These are phyloP conservation scores for Recurvomyces mirabilis DNA, from an alignment of 495 filamentous ascomycete genomes.

Conservation along the genomic window DNA sequence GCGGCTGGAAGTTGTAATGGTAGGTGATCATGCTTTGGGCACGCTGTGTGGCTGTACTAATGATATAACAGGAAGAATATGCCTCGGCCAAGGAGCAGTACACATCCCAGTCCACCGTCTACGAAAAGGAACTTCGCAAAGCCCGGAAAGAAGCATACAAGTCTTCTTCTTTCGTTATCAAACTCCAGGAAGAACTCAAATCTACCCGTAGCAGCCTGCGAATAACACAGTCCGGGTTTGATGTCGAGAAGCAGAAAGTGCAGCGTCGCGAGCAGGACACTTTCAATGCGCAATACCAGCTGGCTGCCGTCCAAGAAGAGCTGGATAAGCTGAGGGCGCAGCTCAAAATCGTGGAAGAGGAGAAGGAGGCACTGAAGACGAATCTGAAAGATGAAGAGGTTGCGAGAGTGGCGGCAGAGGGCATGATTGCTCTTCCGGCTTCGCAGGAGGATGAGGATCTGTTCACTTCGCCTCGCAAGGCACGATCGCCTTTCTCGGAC, in stretches of 20 bases:
- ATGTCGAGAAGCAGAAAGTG: constrained; percentile 35
- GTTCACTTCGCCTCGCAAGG: constrained; percentile 26
- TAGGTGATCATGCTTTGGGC: constrained; percentile 36
- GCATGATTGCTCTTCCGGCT: constrained; percentile 46
- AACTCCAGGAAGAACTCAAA: constrained; percentile 75
- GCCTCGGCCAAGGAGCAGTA: constrained; percentile 64
- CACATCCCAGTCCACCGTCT: constrained; percentile 57
- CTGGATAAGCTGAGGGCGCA: constrained; percentile 52
- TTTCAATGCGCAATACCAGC: constrained; percentile 60
- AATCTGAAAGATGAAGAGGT: constrained; percentile 50
- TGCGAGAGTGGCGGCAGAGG: constrained; percentile 52
- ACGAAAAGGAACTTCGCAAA: constrained; percentile 74
- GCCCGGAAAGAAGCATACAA: constrained; percentile 81
- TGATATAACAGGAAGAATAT: constrained; percentile 77
- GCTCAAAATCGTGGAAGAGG: constrained; percentile 55
- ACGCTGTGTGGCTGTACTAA: no score
- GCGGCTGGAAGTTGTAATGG: constrained; percentile 64
- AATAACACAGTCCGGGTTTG: constrained; percentile 42
- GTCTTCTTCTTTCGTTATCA: constrained; percentile 61
- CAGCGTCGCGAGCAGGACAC: constrained; percentile 59
- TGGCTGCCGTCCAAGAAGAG: constrained; percentile 66
- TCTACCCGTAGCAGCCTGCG: constrained; percentile 45
- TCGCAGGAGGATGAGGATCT: constrained; percentile 31
- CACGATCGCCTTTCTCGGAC: constrained; percentile 25
- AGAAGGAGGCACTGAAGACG: constrained; percentile 54